Percentiles rank a stretch among this genome's conserved stretches.
Conservation (phyloP, 805 yeast genomes). For the Sugiyamaella chiloensis region DNA sequence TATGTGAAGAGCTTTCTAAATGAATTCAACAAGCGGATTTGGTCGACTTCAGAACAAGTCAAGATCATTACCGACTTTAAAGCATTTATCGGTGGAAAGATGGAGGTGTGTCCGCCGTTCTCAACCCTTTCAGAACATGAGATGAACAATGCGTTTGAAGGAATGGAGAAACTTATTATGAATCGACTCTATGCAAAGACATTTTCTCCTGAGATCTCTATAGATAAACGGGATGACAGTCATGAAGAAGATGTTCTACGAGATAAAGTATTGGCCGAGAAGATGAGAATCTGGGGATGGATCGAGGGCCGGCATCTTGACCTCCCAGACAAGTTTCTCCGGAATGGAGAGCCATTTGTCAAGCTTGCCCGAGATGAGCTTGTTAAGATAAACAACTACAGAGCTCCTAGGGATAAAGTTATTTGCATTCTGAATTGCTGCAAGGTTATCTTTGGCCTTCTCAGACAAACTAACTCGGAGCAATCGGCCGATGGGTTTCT, state of each 20-base stretch:
- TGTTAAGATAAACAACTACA: slow-evolving; percentile 70
- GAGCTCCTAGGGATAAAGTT: slow-evolving; percentile 93
- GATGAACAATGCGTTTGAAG: slow-evolving; percentile 76
- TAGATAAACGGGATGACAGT: slow-evolving; percentile 44
- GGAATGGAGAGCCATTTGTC: slow-evolving; percentile 52
- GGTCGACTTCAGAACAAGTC: slow-evolving; percentile 74
- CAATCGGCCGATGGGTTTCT: slow-evolving; percentile 93
- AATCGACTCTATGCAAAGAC: slow-evolving; percentile 74
- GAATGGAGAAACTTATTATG: slow-evolving; percentile 89
- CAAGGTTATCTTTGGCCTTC: slow-evolving; percentile 84
- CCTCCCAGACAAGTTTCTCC: slow-evolving; percentile 51
- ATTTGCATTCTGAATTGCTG: slow-evolving; percentile 89
- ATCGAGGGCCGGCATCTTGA: slow-evolving; percentile 75
- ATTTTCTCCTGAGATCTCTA: slow-evolving; percentile 71
- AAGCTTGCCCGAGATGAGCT: slow-evolving; percentile 71
- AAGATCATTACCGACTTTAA: slow-evolving; percentile 78
- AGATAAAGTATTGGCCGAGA: slow-evolving; percentile 52
- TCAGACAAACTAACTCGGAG: slow-evolving; percentile 62
- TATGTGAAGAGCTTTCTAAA: slow-evolving; percentile 80
- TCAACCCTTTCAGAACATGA: slow-evolving; percentile 56
- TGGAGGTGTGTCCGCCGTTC: slow-evolving; percentile 68
- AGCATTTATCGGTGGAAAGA: slow-evolving; percentile 52
- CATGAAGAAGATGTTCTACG: slow-evolving; percentile 61
- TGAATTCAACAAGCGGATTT: slow-evolving; percentile 66
- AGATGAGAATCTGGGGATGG: slow-evolving; percentile 66